Conservation (phyloP, 768 basidiomycete species). For the Trametes cinnabarina region DNA sequence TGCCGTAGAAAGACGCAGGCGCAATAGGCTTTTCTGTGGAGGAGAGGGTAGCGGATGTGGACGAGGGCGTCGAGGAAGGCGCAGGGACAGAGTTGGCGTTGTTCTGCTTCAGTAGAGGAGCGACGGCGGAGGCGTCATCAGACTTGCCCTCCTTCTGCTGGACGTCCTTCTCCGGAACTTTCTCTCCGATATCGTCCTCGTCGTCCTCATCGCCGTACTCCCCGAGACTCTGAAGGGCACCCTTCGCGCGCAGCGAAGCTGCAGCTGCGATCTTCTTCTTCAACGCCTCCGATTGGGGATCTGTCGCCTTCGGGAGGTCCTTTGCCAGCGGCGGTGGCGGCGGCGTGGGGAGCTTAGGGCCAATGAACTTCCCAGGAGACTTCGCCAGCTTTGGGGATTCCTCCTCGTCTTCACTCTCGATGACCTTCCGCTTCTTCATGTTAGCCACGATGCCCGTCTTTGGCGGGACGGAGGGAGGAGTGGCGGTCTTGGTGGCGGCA, state of each 20-base stretch:
- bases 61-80: conserved; percentile 1
- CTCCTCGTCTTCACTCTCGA: conserved; percentile 48
- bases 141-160: background rate
- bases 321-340: conserved; percentile 26
- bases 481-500: conserved; percentile 16
- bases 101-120: background rate
- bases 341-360: conserved; percentile 60
- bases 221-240: conserved; percentile 38
- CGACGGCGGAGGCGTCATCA: background rate
- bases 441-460: conserved; percentile 46
- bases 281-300: conserved; percentile 53
- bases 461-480: conserved; percentile 24
- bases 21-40: conserved; percentile 28
- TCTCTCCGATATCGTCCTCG: conserved; percentile 34
- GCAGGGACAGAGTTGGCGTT: background rate
- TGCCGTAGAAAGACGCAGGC: conserved; percentile 40
- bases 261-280: conserved; percentile 54
- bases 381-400: conserved; percentile 50
- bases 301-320: conserved; percentile 27
- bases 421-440: conserved; percentile 49
- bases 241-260: conserved; percentile 23
- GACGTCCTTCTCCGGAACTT: conserved; percentile 18
- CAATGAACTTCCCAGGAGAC: conserved; percentile 57
- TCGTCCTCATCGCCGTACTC: conserved; percentile 44
- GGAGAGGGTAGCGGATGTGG: conserved; percentile 30